Base-by-base conservation (phyloP, 2,329 filamentous ascomycete species). In the Incumbomyces delicatus region DNA sequence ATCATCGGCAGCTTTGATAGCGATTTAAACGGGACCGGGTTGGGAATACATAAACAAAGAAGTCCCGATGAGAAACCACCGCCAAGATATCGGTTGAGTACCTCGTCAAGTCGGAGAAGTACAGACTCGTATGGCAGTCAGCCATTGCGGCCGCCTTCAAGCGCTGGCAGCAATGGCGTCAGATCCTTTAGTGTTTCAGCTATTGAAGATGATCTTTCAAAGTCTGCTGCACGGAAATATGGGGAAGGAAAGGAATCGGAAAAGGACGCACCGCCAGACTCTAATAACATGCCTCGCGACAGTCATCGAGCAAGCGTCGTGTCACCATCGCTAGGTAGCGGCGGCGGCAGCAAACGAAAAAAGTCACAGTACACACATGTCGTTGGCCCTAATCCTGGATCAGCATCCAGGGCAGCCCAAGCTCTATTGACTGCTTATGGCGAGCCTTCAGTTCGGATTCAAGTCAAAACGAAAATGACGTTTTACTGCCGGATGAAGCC, bases 401-500 rank as follows among this genome's bases (percentile, higher is more conserved):
- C 43, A 11, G 37, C 44, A 8, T n/a, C 35, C 20, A 17, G 44
- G 45, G 35, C 43, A 40, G 29, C 37, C 48, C 51, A 37, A 52
- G 4, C 20, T 17, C 37, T 57, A 32, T 52, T 55, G 41, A 50
- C 49, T 5, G 46, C 55, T 10, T 57, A 57, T 43, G 55, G 55
- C 29, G 55, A 57, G 31, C 55, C 55, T 7, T 50, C 41, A 40
- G 53, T 56, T 27, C 50, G 55, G 12, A 58, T 69, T 5, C 63
- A 66, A 50, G 45, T 53, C 1, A 68, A 66, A 14, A 71, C 69
- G 2, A 61, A 59, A 52, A 64, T 73, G 60, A 70, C 61, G 6
- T 66, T 73, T 47, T 62, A 67, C 44, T 61, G 67, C 12, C 62
- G 65, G 36, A 69, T 73, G 64, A 58, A 66, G 53, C 53, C 57